Percentiles rank a stretch among this genome's conserved stretches.
phyloP scores from a whole-genome alignment of 306 rosid species.

The Amphicarpaea edgeworthii region DNA sequence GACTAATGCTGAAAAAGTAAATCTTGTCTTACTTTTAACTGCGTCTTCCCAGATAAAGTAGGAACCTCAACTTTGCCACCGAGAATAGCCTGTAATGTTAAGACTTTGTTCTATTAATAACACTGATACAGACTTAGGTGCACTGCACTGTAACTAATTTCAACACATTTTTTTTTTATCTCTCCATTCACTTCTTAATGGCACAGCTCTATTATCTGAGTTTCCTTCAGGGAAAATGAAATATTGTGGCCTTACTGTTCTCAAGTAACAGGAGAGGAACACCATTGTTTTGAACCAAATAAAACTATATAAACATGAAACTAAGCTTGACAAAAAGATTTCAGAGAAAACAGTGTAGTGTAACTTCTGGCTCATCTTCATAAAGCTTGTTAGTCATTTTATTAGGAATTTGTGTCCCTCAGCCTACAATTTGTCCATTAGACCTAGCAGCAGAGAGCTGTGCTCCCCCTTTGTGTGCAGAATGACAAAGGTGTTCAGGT shows the following conservation, averaged over 20 bases:
- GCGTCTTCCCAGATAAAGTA: slow-evolving; percentile 76
- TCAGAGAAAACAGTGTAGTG: slow-evolving; percentile 8
- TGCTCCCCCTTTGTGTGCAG: slow-evolving; percentile 6
- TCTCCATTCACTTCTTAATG: slow-evolving; percentile 12
- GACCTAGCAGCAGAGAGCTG: slow-evolving; percentile 12
- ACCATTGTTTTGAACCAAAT: slow-evolving; percentile 4
- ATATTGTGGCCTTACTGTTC: slow-evolving; percentile 13
- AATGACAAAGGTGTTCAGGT: slow-evolving; percentile 16
- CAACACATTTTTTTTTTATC: slow-evolving; percentile 26
- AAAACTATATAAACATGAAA: slow-evolving; percentile 7
- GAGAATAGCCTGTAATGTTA: slow-evolving; percentile 84
- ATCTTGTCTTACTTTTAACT: slow-evolving; percentile 68
- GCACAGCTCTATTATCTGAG: background rate
- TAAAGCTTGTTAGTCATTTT: slow-evolving; percentile 11
- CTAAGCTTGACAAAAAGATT: slow-evolving; percentile 2
- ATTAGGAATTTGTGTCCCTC: background rate
- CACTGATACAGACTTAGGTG: slow-evolving; percentile 8
- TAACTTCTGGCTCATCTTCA: slow-evolving; percentile 36
- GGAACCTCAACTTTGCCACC: slow-evolving; percentile 95
- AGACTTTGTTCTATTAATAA: slow-evolving; percentile 34
- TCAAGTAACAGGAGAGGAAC: slow-evolving; percentile 20
- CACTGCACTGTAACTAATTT: slow-evolving; percentile 11
- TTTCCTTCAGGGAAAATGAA: slow-evolving; percentile 16
- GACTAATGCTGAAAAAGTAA: slow-evolving; percentile 18
- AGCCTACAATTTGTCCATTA: slow-evolving; percentile 1